Evolutionary conservation across 2,329 filamentous ascomycete genomes (phyloP).

Genomic region (Colletotrichum liriopes): DNA sequence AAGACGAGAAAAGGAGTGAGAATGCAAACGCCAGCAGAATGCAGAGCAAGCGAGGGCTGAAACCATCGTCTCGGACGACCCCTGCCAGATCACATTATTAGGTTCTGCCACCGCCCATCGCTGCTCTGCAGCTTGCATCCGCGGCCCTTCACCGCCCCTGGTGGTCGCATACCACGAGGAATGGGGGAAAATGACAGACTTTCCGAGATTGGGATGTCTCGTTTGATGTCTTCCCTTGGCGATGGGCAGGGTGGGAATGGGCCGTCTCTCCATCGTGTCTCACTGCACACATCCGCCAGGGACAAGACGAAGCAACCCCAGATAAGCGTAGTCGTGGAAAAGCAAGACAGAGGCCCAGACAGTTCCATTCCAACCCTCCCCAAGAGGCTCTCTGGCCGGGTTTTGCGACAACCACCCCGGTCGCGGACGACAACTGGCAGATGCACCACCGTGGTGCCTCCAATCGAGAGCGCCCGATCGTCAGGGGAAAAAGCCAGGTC

Average conservation of each 20-base stretch:
- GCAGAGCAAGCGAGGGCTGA: conserved; percentile 26
- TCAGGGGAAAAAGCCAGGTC: conserved; percentile 20
- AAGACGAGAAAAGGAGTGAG: no score
- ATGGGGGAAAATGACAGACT: conserved; percentile 2
- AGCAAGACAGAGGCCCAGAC: conserved; percentile 18
- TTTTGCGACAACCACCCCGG: conserved; percentile 27
- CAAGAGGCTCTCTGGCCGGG: background rate
- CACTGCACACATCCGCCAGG: background rate
- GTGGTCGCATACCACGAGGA: background rate
- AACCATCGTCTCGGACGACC: conserved; percentile 20
- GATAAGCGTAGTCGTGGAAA: background rate
- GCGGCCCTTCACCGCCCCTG: background rate
- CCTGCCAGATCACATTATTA: background rate
- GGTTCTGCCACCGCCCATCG: conserved; percentile 12
- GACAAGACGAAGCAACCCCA: background rate
- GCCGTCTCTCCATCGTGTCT: conserved; percentile 12
- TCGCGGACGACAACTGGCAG: conserved; percentile 29
- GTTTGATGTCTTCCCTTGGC: conserved; percentile 8
- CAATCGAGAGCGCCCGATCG: conserved; percentile 28
- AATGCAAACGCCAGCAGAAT: conserved; percentile 9
- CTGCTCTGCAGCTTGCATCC: background rate
- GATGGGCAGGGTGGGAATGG: conserved; percentile 11
- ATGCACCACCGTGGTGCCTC: conserved; percentile 33
- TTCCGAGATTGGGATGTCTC: background rate
- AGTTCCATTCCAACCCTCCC: conserved; percentile 5